These are phyloP conservation scores for Mycena epipterygia DNA, from an alignment of 768 basidiomycete genomes.

Conservation along the genomic window DNA sequence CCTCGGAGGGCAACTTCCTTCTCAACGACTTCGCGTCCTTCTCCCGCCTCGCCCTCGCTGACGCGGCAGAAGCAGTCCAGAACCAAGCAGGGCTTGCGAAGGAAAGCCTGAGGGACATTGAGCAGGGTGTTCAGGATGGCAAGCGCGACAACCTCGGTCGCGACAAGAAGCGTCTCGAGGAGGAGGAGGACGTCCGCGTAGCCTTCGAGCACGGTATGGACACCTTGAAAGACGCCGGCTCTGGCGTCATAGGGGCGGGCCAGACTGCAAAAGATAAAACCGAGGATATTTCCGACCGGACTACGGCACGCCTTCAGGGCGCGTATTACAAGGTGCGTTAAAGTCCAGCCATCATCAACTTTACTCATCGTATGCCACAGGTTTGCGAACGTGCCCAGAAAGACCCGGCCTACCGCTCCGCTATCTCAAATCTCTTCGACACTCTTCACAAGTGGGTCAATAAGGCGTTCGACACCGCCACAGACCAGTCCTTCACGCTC, in stretches of 20 bases:
- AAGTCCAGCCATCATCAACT: too few relatives aligned
- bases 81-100: slow-evolving; percentile 65
- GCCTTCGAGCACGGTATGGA: slow-evolving; percentile 80
- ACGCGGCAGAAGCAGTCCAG: slow-evolving; percentile 74
- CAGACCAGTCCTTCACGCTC: slow-evolving; percentile 60
- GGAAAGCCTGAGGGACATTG: slow-evolving; percentile 65
- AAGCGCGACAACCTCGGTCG: slow-evolving; percentile 71
- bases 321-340: slow-evolving; percentile 65
- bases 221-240: slow-evolving; percentile 69
- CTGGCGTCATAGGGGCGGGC: slow-evolving; percentile 65
- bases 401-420: slow-evolving; percentile 69
- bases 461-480: slow-evolving; percentile 62
- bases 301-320: slow-evolving; percentile 58
- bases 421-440: slow-evolving; percentile 70
- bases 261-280: slow-evolving; percentile 58
- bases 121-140: slow-evolving; percentile 71
- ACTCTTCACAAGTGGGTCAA: slow-evolving; percentile 71
- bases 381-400: slow-evolving; percentile 75
- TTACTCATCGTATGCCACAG: slow-evolving; percentile 45
- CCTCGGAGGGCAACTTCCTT: slow-evolving; percentile 66
- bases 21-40: slow-evolving; percentile 77
- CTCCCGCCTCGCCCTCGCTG: slow-evolving; percentile 72
- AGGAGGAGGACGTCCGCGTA: slow-evolving; percentile 63
- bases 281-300: slow-evolving; percentile 60
- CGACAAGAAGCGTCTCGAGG: slow-evolving; percentile 62